Conservation (phyloP, 2,329 filamentous ascomycete genomes). For the Xylaria sp. region DNA sequence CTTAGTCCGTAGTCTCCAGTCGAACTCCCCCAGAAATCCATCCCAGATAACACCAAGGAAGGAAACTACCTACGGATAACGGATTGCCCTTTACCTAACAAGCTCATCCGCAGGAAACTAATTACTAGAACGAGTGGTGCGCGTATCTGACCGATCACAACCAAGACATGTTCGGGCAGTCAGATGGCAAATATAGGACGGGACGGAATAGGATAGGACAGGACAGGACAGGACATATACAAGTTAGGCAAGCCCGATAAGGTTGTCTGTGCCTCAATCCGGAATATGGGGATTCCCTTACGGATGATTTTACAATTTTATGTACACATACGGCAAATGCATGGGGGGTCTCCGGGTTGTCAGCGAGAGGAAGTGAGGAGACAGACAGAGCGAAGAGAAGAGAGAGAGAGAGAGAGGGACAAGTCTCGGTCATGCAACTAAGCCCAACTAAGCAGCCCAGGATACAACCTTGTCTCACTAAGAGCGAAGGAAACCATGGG, state of each 20-base stretch:
- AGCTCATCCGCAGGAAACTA: no score
- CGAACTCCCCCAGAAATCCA: no score
- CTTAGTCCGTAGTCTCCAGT: no score
- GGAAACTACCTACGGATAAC: no score
- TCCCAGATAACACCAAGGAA: no score
- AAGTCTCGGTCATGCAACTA: constrained; percentile 15
- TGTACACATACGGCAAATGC: constrained; percentile 5
- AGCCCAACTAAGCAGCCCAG: constrained; percentile 13
- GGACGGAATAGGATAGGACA: no score
- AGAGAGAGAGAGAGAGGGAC: not conserved
- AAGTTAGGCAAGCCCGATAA: constrained; percentile 15
- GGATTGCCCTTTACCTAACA: no score
- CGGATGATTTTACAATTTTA: not conserved
- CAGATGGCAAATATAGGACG: constrained; percentile 10
- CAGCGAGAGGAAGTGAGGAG: constrained; percentile 5
- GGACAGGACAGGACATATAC: not conserved
- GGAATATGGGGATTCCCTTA: not conserved
- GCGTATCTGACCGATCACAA: not conserved
- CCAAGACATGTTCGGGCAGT: not conserved
- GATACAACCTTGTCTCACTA: not conserved
- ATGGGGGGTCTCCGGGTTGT: constrained; percentile 6
- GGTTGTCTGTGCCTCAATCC: not conserved
- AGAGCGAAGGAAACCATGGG: not conserved
- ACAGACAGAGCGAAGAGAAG: no score
- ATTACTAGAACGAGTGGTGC: not conserved